Evolutionary conservation across 1,284 basidiomycete species (phyloP).

Genomic region (Cystobasidiaceae sp.): DNA sequence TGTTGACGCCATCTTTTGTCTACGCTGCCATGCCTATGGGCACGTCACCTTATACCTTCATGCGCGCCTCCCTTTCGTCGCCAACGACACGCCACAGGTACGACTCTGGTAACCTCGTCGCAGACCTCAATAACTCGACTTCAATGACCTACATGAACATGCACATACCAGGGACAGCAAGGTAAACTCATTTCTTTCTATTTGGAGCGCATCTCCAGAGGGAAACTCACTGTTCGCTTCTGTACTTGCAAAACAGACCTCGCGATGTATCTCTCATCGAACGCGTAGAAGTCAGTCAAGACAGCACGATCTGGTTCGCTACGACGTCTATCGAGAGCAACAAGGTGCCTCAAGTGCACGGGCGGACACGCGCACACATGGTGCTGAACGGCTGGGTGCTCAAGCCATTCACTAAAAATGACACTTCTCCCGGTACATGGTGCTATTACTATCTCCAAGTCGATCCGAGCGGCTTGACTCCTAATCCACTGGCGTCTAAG

Average conservation of each 20-base stretch:
- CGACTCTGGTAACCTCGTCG: conserved; percentile 41
- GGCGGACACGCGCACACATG: conserved; percentile 40
- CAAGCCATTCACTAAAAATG: conserved; percentile 12
- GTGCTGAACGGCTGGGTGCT: conserved; percentile 42
- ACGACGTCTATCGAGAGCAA: conserved; percentile 42
- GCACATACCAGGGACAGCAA: conserved; percentile 38
- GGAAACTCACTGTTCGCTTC: too few relatives aligned
- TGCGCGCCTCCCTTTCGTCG: background rate
- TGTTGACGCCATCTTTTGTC: too few relatives aligned
- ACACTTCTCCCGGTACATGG: conserved; percentile 22
- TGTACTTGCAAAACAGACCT: conserved; percentile 9
- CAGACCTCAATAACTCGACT: conserved; percentile 39
- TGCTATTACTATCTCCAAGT: conserved; percentile 38
- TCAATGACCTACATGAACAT: conserved; percentile 43
- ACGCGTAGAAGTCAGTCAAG: conserved; percentile 36
- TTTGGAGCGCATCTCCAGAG: background rate
- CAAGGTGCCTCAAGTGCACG: conserved; percentile 39
- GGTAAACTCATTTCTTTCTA: background rate
- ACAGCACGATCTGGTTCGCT: conserved; percentile 42
- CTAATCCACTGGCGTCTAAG: conserved; percentile 36
- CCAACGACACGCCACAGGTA: too few relatives aligned
- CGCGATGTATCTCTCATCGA: conserved; percentile 43
- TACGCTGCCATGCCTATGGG: too few relatives aligned
- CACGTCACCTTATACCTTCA: background rate
- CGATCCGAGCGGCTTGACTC: conserved; percentile 41